Evolutionary conservation across 1,139 yeast genomes (phyloP), one percentile per base, ranked within the genome.

Genomic region (Blastobotrys ciferrii): DNA sequence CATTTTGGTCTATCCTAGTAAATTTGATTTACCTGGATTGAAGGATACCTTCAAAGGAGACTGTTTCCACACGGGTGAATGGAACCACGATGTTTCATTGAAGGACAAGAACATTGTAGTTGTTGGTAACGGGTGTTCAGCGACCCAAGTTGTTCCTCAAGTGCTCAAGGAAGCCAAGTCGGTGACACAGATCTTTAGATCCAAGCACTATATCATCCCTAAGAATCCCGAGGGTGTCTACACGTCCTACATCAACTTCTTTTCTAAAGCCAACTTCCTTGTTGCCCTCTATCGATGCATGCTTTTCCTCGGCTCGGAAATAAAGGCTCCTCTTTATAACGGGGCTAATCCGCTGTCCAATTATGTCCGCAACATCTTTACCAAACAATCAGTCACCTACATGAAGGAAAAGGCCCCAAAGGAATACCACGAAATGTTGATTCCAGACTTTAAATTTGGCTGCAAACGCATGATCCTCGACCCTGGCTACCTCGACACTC

Each of bases 91-190:
- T 11, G 52, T 57, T 36, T 51, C 50, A 17, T 42, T 55, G 13
- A 59, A 49, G 31, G 58, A 56, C 32, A 61, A 61, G 46, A 50
- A 53, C 13, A 55, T 62, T 18, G 61, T 60, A n/a, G 57, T 62
- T 6, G 56, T 62, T 20, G 66, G 66, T 4, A 54, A 58, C 31
- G 66, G 66, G n/a, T 60, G 63, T 19, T 53, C 64, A 4, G 66
- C 63, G 2, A 53, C 58, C 32, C 66, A 62, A 46, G 53, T 62
- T 4, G 53, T 62, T 68, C 75, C 60, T 14, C 53, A 55, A 2
- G 48, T 57, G 25, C 53, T 53, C 6, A 48, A 43, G 9, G 43
- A 49, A 7, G 46, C 48, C 32, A 45, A 50, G 35, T 44, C 48
- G 6, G 32, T 58, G 7, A 53, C 55, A 3, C 61, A 58, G 32